These are phyloP conservation scores for Salix arbutifolia DNA, from an alignment of 345 rosid species.

Conservation along the genomic window DNA sequence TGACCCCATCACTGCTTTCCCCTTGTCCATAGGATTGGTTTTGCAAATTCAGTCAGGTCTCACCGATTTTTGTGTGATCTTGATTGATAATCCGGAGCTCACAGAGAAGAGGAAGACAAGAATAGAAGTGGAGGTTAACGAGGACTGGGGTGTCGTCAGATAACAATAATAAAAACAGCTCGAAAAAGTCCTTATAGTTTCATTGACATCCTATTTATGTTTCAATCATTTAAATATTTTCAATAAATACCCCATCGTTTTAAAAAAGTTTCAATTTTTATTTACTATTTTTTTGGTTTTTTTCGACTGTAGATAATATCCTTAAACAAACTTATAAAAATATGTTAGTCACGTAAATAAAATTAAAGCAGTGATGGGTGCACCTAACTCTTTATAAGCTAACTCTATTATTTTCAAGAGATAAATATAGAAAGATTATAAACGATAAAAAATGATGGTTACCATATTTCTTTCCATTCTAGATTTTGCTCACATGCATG, in stretches of 20 bases:
- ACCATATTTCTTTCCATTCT: no score
- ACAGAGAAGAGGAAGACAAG: background rate
- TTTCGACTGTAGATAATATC: no score
- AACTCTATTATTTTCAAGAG: no score
- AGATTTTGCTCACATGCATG: no score
- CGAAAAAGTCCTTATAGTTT: background rate
- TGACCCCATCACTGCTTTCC: constrained; percentile 89
- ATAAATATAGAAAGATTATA: no score
- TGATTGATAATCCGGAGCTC: background rate
- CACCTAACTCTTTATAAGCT: no score
- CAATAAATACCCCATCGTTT: background rate
- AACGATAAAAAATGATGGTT: no score
- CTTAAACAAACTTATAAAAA: no score
- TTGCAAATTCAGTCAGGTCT: background rate
- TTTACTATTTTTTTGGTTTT: no score
- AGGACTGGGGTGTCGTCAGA: background rate
- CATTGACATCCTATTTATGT: background rate
- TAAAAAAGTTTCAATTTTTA: background rate
- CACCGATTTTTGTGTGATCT: background rate
- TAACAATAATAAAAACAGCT: background rate
- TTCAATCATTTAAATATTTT: background rate
- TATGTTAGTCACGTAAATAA: no score
- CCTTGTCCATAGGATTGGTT: constrained; percentile 66
- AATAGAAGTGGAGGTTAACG: background rate
- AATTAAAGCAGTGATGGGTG: no score